Percentiles rank a stretch among this genome's conserved stretches.
Evolutionary conservation across 2,329 filamentous ascomycete species (phyloP).

Genomic region (Aspergillus melleus): DNA sequence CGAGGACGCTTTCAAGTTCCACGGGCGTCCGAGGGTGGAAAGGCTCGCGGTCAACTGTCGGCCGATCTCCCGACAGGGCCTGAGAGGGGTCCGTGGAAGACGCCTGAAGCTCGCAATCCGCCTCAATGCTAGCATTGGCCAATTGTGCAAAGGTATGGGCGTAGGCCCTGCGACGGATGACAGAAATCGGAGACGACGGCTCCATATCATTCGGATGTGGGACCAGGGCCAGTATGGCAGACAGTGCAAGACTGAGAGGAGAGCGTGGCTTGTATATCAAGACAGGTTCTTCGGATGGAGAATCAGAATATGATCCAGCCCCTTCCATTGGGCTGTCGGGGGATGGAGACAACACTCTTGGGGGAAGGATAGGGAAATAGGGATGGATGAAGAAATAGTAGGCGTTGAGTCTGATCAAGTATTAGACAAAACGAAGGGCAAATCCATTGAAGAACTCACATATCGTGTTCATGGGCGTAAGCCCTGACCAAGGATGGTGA

Average conservation of each 20-base stretch:
- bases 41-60: constrained; percentile 32
- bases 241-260: constrained; percentile 46
- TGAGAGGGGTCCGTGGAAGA: constrained; percentile 42
- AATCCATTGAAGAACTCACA: constrained; percentile 30
- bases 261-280: constrained; percentile 41
- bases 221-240: constrained; percentile 43
- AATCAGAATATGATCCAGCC: constrained; percentile 28
- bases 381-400: constrained; percentile 49
- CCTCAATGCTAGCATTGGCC: constrained; percentile 41
- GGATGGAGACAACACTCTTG: constrained; percentile 30
- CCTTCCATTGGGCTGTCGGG: constrained; percentile 37
- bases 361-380: constrained; percentile 48
- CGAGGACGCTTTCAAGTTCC: constrained; percentile 43
- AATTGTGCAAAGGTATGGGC: constrained; percentile 43
- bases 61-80: constrained; percentile 35
- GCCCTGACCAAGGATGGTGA: constrained; percentile 36
- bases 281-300: constrained; percentile 32
- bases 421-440: constrained; percentile 16
- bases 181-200: constrained; percentile 34
- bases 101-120: constrained; percentile 44
- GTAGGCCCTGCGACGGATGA: constrained; percentile 39
- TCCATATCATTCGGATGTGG: constrained; percentile 43
- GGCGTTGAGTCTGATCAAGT: constrained; percentile 39
- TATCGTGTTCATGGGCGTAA: constrained; percentile 43
- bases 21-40: constrained; percentile 43